phyloP scores from a whole-genome alignment of 2,329 filamentous ascomycete species.

The Aureobasidium sp. region DNA sequence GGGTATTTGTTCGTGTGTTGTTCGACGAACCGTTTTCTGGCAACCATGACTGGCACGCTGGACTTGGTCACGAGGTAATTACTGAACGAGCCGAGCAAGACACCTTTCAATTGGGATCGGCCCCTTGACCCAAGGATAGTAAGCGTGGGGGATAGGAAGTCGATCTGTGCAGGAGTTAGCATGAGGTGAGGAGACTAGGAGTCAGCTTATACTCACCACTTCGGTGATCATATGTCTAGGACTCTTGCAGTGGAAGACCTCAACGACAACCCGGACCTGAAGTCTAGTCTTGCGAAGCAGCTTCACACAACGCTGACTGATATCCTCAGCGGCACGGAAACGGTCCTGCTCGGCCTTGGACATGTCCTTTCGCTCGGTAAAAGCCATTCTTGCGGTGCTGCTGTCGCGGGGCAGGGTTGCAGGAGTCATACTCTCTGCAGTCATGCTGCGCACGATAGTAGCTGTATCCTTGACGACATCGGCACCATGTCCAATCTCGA shows the following conservation, averaged over 20 bases:
- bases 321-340: conserved; percentile 68
- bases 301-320: conserved; percentile 76
- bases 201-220: conserved; percentile 47
- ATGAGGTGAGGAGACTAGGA: background rate
- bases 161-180: conserved; percentile 50
- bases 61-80: conserved; percentile 97
- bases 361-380: conserved; percentile 22
- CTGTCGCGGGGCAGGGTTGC: conserved; percentile 17
- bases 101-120: conserved; percentile 84
- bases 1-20: background rate
- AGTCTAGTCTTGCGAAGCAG: conserved; percentile 82
- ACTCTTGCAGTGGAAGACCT: conserved; percentile 97
- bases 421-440: conserved; percentile 25
- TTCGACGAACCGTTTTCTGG: conserved; percentile 51
- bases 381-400: conserved; percentile 13
- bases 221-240: conserved; percentile 94
- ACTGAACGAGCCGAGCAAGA: conserved; percentile 90
- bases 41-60: conserved; percentile 96
- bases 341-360: conserved; percentile 64
- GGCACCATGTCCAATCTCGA: conserved; percentile 60
- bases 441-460: conserved; percentile 58
- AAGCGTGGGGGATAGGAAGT: conserved; percentile 80
- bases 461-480: conserved; percentile 70
- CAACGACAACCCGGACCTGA: conserved; percentile 86
- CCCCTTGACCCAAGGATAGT: conserved; percentile 90